A percentile compares a stretch with the other conserved stretches of the same genome.
Evolutionary conservation across 139 green algal species (phyloP).

Genomic region (Chlorella sp.): DNA sequence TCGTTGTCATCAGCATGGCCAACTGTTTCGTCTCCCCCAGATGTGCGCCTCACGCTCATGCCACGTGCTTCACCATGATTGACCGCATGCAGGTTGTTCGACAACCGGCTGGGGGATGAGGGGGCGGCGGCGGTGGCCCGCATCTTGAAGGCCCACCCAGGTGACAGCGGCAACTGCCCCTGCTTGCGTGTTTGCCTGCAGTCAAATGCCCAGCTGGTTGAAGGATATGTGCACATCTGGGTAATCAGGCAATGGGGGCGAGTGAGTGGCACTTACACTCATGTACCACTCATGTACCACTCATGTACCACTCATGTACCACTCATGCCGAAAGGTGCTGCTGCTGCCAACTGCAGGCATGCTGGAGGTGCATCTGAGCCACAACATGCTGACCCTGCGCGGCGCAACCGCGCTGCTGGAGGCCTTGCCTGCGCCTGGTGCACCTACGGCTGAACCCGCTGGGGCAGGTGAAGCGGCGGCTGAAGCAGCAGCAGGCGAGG

Average conservation of each 20-base stretch:
- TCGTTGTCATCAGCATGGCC: too few species aligned
- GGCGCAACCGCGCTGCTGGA: conserved; percentile 58
- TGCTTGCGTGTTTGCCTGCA: too few species aligned
- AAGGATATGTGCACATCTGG: too few species aligned
- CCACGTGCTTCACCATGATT: too few species aligned
- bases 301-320: too few species aligned
- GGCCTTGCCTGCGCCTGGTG: conserved; percentile 10
- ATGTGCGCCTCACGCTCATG: not conserved
- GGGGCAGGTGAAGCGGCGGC: not conserved
- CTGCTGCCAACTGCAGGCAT: not conserved
- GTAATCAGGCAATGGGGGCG: too few species aligned
- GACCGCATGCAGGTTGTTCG: conserved; percentile 58
- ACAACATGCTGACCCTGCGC: conserved; percentile 54
- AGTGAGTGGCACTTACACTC: too few species aligned
- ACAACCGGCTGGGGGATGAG: conserved; percentile 72
- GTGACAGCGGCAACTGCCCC: too few species aligned
- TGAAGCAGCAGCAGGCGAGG: not conserved
- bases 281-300: too few species aligned
- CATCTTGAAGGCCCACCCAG: conserved; percentile 33
- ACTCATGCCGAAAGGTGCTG: too few species aligned
- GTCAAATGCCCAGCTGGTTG: too few species aligned
- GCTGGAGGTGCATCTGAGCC: conserved; percentile 53
- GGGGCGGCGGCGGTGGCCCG: conserved; percentile 61
- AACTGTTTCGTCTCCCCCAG: too few species aligned
- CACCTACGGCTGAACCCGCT: not conserved